Evolutionary conservation across 164 flowering plant genomes (phyloP).

Genomic region (Chimonanthus salicifolius): DNA sequence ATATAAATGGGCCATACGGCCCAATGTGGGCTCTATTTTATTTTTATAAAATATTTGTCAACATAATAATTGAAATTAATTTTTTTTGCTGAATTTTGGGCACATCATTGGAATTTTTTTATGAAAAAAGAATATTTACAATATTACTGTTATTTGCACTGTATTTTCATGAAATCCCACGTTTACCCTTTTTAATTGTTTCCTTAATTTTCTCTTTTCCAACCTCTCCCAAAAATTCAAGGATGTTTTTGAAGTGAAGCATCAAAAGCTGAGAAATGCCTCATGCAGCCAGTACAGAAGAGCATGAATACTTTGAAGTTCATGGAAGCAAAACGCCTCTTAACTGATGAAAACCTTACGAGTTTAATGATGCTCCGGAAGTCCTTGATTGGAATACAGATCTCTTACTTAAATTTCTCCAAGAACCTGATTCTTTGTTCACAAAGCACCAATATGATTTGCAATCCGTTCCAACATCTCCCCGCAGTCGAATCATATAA

Average conservation of each 20-base stretch:
- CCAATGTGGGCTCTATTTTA: too few relatives aligned
- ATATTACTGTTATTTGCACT: too few relatives aligned
- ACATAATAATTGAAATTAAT: too few relatives aligned
- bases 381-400: conserved; percentile 58
- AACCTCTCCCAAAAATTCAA: conserved; percentile 43
- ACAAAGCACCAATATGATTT: conserved; percentile 56
- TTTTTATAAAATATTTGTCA: too few relatives aligned
- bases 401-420: conserved; percentile 52
- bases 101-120: too few relatives aligned
- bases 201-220: too few relatives aligned
- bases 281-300: conserved; percentile 10
- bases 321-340: conserved; percentile 52
- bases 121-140: too few relatives aligned
- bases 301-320: conserved; percentile 30
- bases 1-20: too few relatives aligned
- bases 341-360: conserved; percentile 57
- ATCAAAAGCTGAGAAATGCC: conserved; percentile 20
- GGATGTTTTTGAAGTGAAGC: conserved; percentile 62
- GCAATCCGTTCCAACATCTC: conserved; percentile 24
- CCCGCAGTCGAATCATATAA: conserved; percentile 24
- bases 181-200: too few relatives aligned
- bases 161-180: too few relatives aligned
- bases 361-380: conserved; percentile 58
- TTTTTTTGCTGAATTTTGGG: too few relatives aligned
- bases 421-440: conserved; percentile 72